Percentiles rank a stretch among this genome's conserved stretches.
Evolutionary conservation across 2,329 filamentous ascomycete species (phyloP).

Genomic region (Onygena corvina): DNA sequence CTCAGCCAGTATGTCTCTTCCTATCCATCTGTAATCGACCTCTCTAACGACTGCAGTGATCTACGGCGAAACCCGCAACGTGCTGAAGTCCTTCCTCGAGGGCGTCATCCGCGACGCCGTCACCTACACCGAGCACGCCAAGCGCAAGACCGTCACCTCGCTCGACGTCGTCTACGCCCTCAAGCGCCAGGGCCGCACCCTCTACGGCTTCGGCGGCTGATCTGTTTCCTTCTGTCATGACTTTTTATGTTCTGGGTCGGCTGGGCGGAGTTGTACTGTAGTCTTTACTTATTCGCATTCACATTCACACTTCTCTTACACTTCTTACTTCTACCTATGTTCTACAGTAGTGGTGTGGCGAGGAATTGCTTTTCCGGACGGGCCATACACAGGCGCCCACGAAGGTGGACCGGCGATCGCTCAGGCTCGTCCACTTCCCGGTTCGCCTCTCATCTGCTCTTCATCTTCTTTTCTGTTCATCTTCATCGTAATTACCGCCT

Average conservation of each 20-base stretch:
- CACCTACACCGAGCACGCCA: constrained; percentile 73
- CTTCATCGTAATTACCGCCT: not conserved
- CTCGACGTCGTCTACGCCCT: constrained; percentile 53
- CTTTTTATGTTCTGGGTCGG: not conserved
- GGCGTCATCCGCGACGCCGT: constrained; percentile 67
- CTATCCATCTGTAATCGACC: not conserved
- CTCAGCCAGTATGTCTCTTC: constrained; percentile 61
- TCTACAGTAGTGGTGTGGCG: constrained; percentile 7
- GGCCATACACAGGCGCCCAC: no score
- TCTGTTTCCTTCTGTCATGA: constrained; percentile 15
- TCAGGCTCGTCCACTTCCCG: not conserved
- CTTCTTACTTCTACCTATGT: constrained; percentile 8
- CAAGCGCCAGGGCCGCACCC: constrained; percentile 55
- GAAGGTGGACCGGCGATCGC: no score
- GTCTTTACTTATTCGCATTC: constrained; percentile 12
- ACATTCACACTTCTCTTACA: not conserved
- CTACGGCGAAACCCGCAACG: constrained; percentile 72
- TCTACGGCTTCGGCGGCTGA: constrained; percentile 87
- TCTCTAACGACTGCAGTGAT: constrained; percentile 49
- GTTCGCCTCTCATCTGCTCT: not conserved
- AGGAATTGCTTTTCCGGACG: no score
- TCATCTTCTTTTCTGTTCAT: not conserved
- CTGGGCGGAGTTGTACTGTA: no score
- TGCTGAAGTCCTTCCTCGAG: constrained; percentile 74
- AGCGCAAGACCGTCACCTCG: constrained; percentile 49